These are phyloP conservation scores for Chlamydomonas sphaeroides DNA, from an alignment of 139 green algal species.

Conservation along the genomic window DNA sequence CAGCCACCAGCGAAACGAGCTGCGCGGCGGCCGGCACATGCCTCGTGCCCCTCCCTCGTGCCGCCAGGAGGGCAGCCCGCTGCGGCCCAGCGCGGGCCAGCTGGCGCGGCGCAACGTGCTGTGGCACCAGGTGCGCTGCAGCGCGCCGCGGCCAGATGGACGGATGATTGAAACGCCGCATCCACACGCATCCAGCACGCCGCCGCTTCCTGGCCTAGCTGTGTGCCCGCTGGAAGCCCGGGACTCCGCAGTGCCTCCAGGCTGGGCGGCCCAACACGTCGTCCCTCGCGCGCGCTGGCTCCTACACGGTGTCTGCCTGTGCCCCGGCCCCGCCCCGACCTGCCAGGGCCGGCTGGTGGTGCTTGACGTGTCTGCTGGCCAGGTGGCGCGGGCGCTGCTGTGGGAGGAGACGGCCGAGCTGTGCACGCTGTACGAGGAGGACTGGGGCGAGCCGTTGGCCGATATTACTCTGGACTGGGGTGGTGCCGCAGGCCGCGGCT, in stretches of 20 bases:
- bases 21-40: too few species aligned
- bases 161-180: too few species aligned
- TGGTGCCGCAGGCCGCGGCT: not conserved
- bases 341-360: slow-evolving; percentile 42
- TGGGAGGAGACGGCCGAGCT: slow-evolving; percentile 30
- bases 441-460: slow-evolving; percentile 2
- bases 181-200: too few species aligned
- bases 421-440: slow-evolving; percentile 22
- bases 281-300: too few species aligned
- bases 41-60: too few species aligned
- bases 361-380: slow-evolving; percentile 45
- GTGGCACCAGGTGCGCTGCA: slow-evolving; percentile 38
- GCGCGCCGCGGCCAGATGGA: too few species aligned
- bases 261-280: too few species aligned
- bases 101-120: slow-evolving; percentile 55
- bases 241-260: not conserved
- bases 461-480: slow-evolving; percentile 1
- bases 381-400: slow-evolving; percentile 30
- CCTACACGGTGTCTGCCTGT: too few species aligned
- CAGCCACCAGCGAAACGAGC: too few species aligned
- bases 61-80: slow-evolving; percentile 1
- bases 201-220: not conserved
- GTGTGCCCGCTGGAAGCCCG: not conserved
- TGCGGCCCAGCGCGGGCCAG: not conserved
- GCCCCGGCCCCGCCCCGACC: too few species aligned